phyloP scores from a whole-genome alignment of 106 monocot species.

The Apostasia ramifera region DNA sequence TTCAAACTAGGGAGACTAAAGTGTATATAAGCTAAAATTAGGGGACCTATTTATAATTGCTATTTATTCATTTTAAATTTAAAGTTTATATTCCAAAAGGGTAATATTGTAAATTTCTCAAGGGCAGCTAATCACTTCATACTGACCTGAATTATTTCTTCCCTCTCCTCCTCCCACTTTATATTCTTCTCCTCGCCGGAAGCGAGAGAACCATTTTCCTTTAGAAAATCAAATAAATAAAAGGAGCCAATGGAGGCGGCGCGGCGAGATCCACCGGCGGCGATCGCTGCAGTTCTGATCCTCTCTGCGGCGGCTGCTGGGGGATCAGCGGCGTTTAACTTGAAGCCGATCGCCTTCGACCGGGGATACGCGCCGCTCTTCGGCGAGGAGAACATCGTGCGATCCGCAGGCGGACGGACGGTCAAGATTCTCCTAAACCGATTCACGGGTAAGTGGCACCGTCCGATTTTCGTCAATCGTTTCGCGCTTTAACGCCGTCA shows the following conservation, averaged over 20 bases:
- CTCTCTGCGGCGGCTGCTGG: background rate
- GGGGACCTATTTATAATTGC: too few relatives aligned
- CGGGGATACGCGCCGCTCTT: constrained; percentile 41
- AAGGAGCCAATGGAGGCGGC: background rate
- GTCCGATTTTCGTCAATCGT: background rate
- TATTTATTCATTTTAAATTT: too few relatives aligned
- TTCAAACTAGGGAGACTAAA: too few relatives aligned
- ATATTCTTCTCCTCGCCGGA: background rate
- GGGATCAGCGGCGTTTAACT: constrained; percentile 6
- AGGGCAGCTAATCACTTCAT: too few relatives aligned
- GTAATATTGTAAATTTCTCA: too few relatives aligned
- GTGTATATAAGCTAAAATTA: too few relatives aligned
- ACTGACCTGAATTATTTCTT: background rate
- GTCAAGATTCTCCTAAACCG: constrained; percentile 40
- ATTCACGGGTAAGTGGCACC: constrained; percentile 26
- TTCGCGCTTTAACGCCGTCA: background rate
- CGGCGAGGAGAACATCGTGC: constrained; percentile 36
- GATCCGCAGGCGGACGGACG: constrained; percentile 23
- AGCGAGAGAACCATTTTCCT: background rate
- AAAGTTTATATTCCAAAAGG: too few relatives aligned
- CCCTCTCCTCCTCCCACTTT: constrained; percentile 1
- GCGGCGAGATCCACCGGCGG: background rate
- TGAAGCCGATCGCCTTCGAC: constrained; percentile 31
- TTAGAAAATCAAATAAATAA: background rate
- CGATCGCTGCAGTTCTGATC: background rate